Conservation (phyloP, 2,329 filamentous ascomycete genomes). For the Nemania sp. region DNA sequence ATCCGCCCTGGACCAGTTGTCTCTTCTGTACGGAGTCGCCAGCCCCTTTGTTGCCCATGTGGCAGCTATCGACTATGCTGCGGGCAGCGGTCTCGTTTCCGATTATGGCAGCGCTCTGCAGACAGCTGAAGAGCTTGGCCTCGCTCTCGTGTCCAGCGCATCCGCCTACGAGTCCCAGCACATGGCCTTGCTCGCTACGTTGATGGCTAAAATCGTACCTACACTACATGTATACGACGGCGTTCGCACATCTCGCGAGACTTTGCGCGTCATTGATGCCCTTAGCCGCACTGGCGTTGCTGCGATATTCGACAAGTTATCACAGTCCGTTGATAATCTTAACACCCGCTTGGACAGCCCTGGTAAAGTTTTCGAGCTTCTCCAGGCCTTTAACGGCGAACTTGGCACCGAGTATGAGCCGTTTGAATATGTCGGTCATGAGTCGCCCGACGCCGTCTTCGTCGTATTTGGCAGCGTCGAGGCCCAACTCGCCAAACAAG, state of each 20-base stretch:
- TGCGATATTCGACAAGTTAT: slow-evolving; percentile 67
- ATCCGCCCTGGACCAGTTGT: slow-evolving; percentile 85
- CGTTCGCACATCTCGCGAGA: slow-evolving; percentile 79
- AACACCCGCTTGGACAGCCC: slow-evolving; percentile 73
- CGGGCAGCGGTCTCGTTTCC: slow-evolving; percentile 71
- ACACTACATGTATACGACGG: slow-evolving; percentile 89
- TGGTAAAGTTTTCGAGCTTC: slow-evolving; percentile 68
- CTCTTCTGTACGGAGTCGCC: slow-evolving; percentile 85
- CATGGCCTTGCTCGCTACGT: slow-evolving; percentile 86
- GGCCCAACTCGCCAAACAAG: slow-evolving; percentile 80
- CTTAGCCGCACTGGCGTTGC: slow-evolving; percentile 72
- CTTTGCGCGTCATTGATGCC: slow-evolving; percentile 79
- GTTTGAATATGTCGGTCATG: slow-evolving; percentile 92
- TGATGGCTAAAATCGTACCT: slow-evolving; percentile 77
- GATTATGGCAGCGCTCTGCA: slow-evolving; percentile 84
- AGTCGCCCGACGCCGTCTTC: slow-evolving; percentile 76
- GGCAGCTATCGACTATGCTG: slow-evolving; percentile 83
- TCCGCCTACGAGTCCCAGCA: slow-evolving; percentile 93
- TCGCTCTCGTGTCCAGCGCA: slow-evolving; percentile 81
- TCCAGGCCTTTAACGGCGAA: slow-evolving; percentile 82
- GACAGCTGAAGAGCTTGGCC: slow-evolving; percentile 84
- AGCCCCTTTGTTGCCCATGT: slow-evolving; percentile 93
- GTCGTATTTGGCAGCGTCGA: slow-evolving; percentile 94
- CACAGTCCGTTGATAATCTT: slow-evolving; percentile 60
- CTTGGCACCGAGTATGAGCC: slow-evolving; percentile 90